Evolutionary conservation across 1,139 yeast species (phyloP).

Genomic region (Ogataea hybrid): DNA sequence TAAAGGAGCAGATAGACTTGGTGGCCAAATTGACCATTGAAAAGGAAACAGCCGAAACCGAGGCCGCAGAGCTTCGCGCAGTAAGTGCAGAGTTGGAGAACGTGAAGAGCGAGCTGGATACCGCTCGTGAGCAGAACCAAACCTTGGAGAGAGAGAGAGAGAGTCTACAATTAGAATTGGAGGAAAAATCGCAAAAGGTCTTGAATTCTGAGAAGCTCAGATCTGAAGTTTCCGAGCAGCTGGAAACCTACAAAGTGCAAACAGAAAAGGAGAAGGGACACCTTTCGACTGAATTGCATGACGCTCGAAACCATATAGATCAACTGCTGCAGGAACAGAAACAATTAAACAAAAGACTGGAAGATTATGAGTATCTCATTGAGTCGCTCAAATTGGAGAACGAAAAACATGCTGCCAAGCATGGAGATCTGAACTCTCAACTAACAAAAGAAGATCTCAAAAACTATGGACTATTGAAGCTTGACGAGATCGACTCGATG

Average conservation of each 20-base stretch:
- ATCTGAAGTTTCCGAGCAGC: neutral
- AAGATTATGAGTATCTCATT: conserved; percentile 7
- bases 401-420: conserved; percentile 4
- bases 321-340: neutral
- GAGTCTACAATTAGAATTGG: neutral
- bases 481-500: conserved; percentile 14
- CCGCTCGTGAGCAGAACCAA: neutral
- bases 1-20: neutral
- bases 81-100: neutral
- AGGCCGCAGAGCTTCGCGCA: neutral
- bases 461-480: conserved; percentile 13
- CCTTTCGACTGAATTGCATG: neutral
- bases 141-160: neutral
- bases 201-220: neutral
- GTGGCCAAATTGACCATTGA: neutral
- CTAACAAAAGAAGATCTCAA: conserved; percentile 5
- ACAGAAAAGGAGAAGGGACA: conserved; percentile 1
- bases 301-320: neutral
- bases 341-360: neutral
- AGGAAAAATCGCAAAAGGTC: neutral
- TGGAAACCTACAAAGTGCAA: neutral
- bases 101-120: neutral
- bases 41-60: neutral
- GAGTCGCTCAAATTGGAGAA: conserved; percentile 11
- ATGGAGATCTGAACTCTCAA: conserved; percentile 5